Base-by-base conservation (phyloP, 768 basidiomycete species). In the Rhodotorula kratochvilovae region DNA sequence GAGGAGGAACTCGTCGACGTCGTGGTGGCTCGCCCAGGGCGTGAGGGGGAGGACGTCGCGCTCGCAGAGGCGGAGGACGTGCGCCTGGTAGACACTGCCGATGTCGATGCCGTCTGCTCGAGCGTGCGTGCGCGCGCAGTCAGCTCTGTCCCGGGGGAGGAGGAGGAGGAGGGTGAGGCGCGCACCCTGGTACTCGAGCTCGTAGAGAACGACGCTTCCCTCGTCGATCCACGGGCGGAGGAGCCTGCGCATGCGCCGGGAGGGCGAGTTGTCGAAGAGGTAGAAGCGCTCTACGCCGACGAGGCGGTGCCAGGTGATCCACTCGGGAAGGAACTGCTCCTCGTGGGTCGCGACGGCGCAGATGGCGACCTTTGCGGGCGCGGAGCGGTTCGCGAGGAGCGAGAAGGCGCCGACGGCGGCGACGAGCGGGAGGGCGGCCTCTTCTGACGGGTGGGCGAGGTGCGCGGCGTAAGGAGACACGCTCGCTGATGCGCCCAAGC, bases 1-100 rank as follows among this genome's bases (percentile, higher is more conserved):
- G 54, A 72, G 56, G 45, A 72, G 63, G 60, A 72, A 72, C 43
- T 72, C 71, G 71, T 72, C 71, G 35, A 72, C 63, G 71, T 72
- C 71, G 71, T 72, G 71, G 55, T 72, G 71, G 33, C 54, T 65
- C 10, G 55, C 71, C 71, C 71, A 72, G 1, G 48, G 43, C 2
- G 57, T 55, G 10, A 60, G 33, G 12, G 67, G 60, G 8, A 72
- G 59, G 39, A 66, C 71, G 48, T 65, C 45, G 25, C 50, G 55
- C 63, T 72, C 71, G 63, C 71, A 72, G 19, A 72, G 59, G 16
- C 55, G 63, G 5, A 72, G 53, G 60, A 65, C 67, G 67, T 72
- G 67, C 4, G 31, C 21, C 43, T 72, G 71, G 35, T 72, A 72
- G 13, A 72, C 51, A 8, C 45, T 45, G 29, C 71, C 71, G 33